Conservation (phyloP, 2,329 filamentous ascomycete genomes). For the Ampelomyces quisqualis region DNA sequence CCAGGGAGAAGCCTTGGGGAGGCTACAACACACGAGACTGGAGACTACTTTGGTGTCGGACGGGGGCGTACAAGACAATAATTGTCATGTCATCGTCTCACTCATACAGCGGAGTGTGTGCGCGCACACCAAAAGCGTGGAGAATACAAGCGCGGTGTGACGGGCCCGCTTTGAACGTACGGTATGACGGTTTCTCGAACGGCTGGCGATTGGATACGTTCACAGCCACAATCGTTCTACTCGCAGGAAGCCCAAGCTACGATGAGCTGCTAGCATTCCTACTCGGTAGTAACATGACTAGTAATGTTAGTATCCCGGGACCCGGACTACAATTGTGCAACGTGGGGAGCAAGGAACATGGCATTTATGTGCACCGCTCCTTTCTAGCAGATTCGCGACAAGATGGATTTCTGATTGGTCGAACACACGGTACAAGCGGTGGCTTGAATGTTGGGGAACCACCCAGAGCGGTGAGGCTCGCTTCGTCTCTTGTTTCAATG, state of each 20-base stretch:
- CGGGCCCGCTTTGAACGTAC: too few species aligned
- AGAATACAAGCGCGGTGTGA: too few species aligned
- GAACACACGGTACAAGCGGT: constrained; percentile 2
- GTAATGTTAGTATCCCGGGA: background rate
- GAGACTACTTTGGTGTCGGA: constrained; percentile 28
- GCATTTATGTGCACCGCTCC: constrained; percentile 6
- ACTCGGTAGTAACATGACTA: background rate
- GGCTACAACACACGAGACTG: constrained; percentile 8
- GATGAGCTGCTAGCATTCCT: background rate
- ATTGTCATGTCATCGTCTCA: background rate
- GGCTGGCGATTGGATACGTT: constrained; percentile 5
- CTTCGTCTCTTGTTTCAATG: background rate
- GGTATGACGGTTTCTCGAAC: background rate
- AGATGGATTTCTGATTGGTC: constrained; percentile 2
- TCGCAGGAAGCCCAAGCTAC: too few species aligned
- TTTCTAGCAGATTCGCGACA: background rate
- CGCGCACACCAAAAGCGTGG: background rate
- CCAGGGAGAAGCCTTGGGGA: constrained; percentile 14
- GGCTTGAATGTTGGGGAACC: constrained; percentile 6
- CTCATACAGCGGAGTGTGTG: background rate
- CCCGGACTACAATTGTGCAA: constrained; percentile 1
- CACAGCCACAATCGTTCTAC: background rate
- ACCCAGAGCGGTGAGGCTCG: constrained; percentile 16
- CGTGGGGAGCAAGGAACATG: background rate
- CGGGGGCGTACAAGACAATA: constrained; percentile 7